Conservation (phyloP, 2,329 filamentous ascomycete genomes). For the Colletotrichum sp. region DNA sequence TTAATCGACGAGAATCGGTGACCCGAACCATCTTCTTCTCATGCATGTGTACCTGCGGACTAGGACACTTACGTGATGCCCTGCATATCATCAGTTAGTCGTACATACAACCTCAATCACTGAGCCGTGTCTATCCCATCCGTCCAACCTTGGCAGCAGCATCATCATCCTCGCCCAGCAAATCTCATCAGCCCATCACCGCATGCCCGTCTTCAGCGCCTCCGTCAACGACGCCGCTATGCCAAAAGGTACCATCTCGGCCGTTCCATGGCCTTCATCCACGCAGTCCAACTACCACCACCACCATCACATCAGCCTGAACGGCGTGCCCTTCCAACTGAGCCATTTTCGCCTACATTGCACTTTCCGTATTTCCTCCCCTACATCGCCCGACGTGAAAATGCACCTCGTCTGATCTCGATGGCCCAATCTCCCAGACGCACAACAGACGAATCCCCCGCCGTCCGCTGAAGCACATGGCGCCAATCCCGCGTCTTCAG, state of each 20-base stretch:
- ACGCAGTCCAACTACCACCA: background rate
- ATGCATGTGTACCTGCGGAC: background rate
- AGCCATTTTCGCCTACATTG: constrained; percentile 5
- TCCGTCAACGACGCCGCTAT: background rate
- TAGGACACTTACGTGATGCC: background rate
- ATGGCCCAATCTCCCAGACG: background rate
- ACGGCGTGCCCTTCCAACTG: background rate
- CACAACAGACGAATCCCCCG: background rate
- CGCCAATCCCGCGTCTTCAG: constrained; percentile 13
- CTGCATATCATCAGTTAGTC: background rate
- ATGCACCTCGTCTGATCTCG: background rate
- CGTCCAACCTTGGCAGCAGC: background rate
- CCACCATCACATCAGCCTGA: constrained; percentile 10
- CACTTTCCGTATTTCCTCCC: background rate
- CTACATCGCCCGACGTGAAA: background rate
- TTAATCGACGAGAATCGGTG: background rate
- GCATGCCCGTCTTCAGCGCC: background rate
- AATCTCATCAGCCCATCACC: background rate
- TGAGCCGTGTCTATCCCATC: background rate
- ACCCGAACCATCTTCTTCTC: background rate
- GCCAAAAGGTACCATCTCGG: background rate
- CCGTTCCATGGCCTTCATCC: background rate
- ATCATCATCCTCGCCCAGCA: background rate
- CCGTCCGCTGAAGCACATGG: constrained; percentile 8
- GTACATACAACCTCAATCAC: background rate